A percentile compares a stretch with the other conserved stretches of the same genome.
Conservation (phyloP, 345 rosid species). For the Rubroshorea leprosula region DNA sequence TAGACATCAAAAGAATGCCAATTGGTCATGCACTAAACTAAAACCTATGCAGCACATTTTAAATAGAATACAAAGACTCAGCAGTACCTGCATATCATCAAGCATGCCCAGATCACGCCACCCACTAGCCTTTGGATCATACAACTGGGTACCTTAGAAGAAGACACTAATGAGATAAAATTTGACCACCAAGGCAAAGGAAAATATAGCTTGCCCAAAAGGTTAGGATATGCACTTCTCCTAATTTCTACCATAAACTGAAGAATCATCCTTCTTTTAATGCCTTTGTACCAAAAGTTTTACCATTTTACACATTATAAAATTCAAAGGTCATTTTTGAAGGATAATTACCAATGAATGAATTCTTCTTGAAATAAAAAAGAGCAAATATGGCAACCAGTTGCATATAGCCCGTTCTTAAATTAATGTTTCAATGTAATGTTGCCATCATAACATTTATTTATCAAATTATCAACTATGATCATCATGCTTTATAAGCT, state of each 20-base stretch:
- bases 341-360: no score
- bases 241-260: not conserved
- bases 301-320: no score
- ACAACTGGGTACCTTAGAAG: constrained; percentile 85
- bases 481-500: constrained; percentile 6
- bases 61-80: constrained; percentile 1
- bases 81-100: constrained; percentile 90
- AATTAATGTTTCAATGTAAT: not conserved
- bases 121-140: constrained; percentile 98
- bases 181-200: constrained; percentile 1
- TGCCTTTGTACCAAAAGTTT: no score
- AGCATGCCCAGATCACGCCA: constrained; percentile 99
- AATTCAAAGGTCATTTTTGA: no score
- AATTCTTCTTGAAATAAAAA: no score
- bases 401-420: not conserved
- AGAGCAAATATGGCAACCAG: no score
- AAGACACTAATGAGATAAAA: constrained; percentile 19
- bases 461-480: not conserved
- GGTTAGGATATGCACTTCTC: constrained; percentile 5
- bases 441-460: not conserved
- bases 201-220: not conserved
- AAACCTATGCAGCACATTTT: not conserved
- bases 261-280: not conserved
- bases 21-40: not conserved
- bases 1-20: constrained; percentile 2